phyloP scores from a whole-genome alignment of 1,284 basidiomycete species.

The Sphagnurus paluster region DNA sequence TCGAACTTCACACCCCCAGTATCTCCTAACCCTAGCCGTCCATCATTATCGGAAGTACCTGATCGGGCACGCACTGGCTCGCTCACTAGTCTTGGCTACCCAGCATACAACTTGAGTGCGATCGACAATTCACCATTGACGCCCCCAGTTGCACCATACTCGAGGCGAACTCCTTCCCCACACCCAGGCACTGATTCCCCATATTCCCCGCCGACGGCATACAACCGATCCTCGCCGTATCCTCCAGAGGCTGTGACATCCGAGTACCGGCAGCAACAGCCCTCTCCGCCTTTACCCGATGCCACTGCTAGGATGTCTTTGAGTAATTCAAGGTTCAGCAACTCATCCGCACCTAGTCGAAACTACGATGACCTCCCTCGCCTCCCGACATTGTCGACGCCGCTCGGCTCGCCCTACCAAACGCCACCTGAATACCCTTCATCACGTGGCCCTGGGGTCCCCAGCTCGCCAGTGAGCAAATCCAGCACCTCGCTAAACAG shows the following conservation, averaged over 20 bases:
- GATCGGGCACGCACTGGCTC: not conserved
- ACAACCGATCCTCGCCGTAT: constrained; percentile 15
- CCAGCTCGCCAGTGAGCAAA: constrained; percentile 21
- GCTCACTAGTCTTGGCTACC: not conserved
- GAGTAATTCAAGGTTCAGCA: constrained; percentile 2
- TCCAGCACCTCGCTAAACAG: constrained; percentile 35
- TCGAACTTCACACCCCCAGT: constrained; percentile 39
- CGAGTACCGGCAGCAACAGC: not conserved
- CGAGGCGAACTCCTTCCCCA: constrained; percentile 29
- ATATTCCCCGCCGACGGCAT: too few relatives aligned
- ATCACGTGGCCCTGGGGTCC: constrained; percentile 16
- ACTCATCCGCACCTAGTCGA: not conserved
- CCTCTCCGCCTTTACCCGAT: not conserved
- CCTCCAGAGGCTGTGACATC: constrained; percentile 8
- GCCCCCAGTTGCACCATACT: constrained; percentile 31
- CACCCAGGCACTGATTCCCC: constrained; percentile 20
- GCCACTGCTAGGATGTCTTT: too few relatives aligned
- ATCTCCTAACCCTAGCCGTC: constrained; percentile 3
- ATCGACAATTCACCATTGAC: constrained; percentile 23
- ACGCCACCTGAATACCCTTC: constrained; percentile 34
- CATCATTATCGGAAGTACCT: not conserved
- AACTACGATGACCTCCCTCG: constrained; percentile 11
- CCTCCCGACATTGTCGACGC: constrained; percentile 16
- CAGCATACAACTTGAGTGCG: too few relatives aligned
- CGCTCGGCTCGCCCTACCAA: constrained; percentile 22